These are phyloP conservation scores for Brassica nigra DNA, from an alignment of 345 rosid species.

Conservation along the genomic window DNA sequence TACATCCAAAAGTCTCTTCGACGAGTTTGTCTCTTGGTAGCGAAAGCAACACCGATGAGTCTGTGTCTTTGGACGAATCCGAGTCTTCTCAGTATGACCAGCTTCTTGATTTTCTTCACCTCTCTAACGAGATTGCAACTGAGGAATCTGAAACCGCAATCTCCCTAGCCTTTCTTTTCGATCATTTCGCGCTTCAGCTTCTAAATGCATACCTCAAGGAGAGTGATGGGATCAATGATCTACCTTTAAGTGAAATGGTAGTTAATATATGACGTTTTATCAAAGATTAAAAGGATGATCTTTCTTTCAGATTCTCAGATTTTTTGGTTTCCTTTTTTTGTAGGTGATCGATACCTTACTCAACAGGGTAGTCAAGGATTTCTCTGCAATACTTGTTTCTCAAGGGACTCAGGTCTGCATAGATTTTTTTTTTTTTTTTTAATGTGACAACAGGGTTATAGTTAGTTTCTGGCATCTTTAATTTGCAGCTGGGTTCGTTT, in stretches of 20 bases:
- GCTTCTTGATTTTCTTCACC: constrained; percentile 81
- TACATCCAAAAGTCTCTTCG: constrained; percentile 69
- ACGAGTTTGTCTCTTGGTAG: constrained; percentile 59
- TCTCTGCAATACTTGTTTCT: constrained; percentile 81
- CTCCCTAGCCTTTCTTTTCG: constrained; percentile 77
- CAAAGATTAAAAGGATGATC: neutral
- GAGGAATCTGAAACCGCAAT: constrained; percentile 82
- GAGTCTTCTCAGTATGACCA: constrained; percentile 92
- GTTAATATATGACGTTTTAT: constrained; percentile 18
- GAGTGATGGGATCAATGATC: constrained; percentile 56
- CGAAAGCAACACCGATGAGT: constrained; percentile 82
- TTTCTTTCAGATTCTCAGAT: constrained; percentile 23
- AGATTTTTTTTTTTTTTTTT: neutral
- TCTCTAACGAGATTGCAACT: constrained; percentile 67
- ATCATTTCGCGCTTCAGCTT: constrained; percentile 80
- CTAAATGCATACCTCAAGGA: constrained; percentile 81
- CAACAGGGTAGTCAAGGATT: constrained; percentile 81
- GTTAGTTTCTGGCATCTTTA: neutral
- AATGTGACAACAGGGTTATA: neutral
- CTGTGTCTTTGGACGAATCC: constrained; percentile 76
- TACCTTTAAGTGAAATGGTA: constrained; percentile 96
- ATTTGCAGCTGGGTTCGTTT: constrained; percentile 49
- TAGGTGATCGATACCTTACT: constrained; percentile 86
- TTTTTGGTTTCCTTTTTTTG: constrained; percentile 11
- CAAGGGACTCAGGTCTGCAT: constrained; percentile 75